These are phyloP conservation scores for Boletus smithii DNA, from an alignment of 1,284 basidiomycete genomes.

Conservation along the genomic window DNA sequence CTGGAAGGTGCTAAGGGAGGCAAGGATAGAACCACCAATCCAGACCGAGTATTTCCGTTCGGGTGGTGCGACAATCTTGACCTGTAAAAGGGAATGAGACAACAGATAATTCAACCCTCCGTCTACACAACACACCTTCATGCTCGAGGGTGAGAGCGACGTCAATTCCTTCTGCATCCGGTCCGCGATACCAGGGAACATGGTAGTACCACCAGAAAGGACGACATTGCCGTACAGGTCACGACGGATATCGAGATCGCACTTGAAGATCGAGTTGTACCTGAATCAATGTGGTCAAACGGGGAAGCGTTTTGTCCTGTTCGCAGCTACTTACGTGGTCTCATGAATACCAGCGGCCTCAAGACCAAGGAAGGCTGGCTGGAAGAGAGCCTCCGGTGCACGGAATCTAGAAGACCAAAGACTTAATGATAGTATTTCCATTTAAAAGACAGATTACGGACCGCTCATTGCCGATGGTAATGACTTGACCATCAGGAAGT, in stretches of 20 bases:
- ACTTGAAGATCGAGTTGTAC: slow-evolving; percentile 87
- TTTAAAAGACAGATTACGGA: slow-evolving; percentile 32
- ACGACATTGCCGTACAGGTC: slow-evolving; percentile 94
- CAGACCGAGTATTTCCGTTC: slow-evolving; percentile 96
- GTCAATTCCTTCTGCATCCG: slow-evolving; percentile 99
- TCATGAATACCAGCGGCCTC: slow-evolving; percentile 95
- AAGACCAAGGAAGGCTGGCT: slow-evolving; percentile 90
- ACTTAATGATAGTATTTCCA: slow-evolving; percentile 5
- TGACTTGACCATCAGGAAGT: slow-evolving; percentile 94
- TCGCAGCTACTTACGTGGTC: slow-evolving; percentile 63
- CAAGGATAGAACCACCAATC: slow-evolving; percentile 98
- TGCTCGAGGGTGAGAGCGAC: slow-evolving; percentile 70
- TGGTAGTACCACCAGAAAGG: slow-evolving; percentile 93
- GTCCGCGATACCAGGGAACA: slow-evolving; percentile 97
- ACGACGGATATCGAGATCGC: slow-evolving; percentile 80
- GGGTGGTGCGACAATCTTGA: slow-evolving; percentile 91
- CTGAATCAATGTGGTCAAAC: slow-evolving; percentile 35
- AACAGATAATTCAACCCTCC: not conserved
- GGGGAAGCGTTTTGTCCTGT: not conserved
- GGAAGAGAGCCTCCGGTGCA: slow-evolving; percentile 95
- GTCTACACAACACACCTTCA: slow-evolving; percentile 69
- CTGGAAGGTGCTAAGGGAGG: slow-evolving; percentile 96
- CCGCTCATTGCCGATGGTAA: slow-evolving; percentile 96
- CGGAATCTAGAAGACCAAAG: slow-evolving; percentile 66
- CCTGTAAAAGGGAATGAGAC: slow-evolving; percentile 46